phyloP scores from a whole-genome alignment of 768 basidiomycete genomes.

The Amanita muscaria region DNA sequence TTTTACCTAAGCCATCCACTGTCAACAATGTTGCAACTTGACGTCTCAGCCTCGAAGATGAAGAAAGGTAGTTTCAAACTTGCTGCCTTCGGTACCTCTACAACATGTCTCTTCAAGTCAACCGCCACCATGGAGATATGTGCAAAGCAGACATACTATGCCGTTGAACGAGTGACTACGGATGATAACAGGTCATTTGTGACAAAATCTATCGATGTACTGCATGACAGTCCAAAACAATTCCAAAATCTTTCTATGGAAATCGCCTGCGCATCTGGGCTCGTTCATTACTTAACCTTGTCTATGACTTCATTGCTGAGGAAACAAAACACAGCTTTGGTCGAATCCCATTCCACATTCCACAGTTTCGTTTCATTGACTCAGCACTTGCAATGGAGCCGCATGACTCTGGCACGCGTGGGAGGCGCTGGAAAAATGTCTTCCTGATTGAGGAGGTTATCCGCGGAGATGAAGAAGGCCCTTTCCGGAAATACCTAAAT shows the following conservation, averaged over 20 bases:
- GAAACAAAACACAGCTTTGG: not conserved
- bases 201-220: constrained; percentile 6
- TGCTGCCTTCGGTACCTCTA: constrained; percentile 6
- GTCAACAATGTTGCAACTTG: constrained; percentile 1
- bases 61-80: constrained; percentile 9
- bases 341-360: not conserved
- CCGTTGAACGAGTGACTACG: not conserved
- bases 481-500: constrained; percentile 19
- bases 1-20: constrained; percentile 1
- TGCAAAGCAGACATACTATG: constrained; percentile 1
- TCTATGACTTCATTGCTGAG: constrained; percentile 7
- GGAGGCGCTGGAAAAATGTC: not conserved
- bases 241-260: constrained; percentile 13
- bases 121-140: not conserved
- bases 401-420: not conserved
- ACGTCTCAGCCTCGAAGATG: not conserved
- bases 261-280: constrained; percentile 17
- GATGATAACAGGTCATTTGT: not conserved
- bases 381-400: constrained; percentile 1
- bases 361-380: not conserved
- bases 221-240: constrained; percentile 12
- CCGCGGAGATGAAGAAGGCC: constrained; percentile 1
- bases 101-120: constrained; percentile 3
- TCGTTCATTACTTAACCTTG: constrained; percentile 11
- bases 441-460: constrained; percentile 14